Evolutionary conservation across 192 early-diverging fungal species (phyloP).

Genomic region (Obelidium mucronatum): DNA sequence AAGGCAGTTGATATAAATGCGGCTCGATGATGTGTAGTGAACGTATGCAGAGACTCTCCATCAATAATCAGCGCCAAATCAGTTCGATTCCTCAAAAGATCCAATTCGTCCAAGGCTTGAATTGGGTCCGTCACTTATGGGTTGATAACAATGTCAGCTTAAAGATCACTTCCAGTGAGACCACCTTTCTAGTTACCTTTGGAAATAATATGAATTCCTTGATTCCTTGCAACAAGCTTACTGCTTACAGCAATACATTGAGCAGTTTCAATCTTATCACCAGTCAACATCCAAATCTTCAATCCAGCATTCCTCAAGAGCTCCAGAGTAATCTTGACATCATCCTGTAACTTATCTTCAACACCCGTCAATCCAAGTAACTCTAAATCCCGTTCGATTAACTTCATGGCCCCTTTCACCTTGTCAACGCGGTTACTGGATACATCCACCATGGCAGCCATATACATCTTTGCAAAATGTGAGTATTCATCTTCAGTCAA

Average conservation of each 20-base stretch:
- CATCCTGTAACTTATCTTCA: conserved; percentile 95
- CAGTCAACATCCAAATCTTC: conserved; percentile 97
- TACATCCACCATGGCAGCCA: conserved; percentile 41
- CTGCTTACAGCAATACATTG: conserved; percentile 94
- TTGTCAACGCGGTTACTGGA: conserved; percentile 61
- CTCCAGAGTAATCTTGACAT: conserved; percentile 89
- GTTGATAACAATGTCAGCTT: conserved; percentile 54
- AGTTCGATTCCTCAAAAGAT: conserved; percentile 68
- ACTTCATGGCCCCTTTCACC: conserved; percentile 71
- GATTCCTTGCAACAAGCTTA: conserved; percentile 86
- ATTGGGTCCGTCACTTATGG: conserved; percentile 41
- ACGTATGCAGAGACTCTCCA: conserved; percentile 86
- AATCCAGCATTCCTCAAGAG: conserved; percentile 88
- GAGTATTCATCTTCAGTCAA: conserved; percentile 68
- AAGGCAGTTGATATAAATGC: conserved; percentile 84
- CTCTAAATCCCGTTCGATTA: conserved; percentile 87
- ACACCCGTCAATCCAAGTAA: conserved; percentile 93
- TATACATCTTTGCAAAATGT: conserved; percentile 36
- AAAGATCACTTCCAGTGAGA: neutral
- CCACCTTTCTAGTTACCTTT: conserved; percentile 51
- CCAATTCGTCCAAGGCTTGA: conserved; percentile 74
- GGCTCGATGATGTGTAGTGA: conserved; percentile 73
- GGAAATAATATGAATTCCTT: conserved; percentile 81
- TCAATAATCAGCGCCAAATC: conserved; percentile 91
- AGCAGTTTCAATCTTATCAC: conserved; percentile 98